These are phyloP conservation scores for Caryopteris hybrid DNA, from an alignment of 305 asterid genomes.

Conservation along the genomic window DNA sequence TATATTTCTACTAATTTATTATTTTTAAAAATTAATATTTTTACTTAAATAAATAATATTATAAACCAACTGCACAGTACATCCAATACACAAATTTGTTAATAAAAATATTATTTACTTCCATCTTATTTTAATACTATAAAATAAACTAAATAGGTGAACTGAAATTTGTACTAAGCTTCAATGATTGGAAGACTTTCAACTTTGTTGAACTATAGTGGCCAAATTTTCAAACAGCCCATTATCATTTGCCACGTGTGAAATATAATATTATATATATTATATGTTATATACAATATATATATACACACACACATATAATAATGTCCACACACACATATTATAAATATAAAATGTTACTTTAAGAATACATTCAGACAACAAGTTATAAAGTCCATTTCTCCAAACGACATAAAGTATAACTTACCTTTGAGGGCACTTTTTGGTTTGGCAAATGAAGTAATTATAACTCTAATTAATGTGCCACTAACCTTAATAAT, in stretches of 20 bases:
- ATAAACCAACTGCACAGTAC: too few species aligned
- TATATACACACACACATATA: background rate
- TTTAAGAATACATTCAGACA: background rate
- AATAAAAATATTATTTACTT: too few species aligned
- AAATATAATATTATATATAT: too few species aligned
- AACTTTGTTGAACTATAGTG: background rate
- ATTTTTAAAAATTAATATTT: too few species aligned
- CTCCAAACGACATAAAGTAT: background rate
- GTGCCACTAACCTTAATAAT: background rate
- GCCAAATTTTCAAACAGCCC: conserved; percentile 1
- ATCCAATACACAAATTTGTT: too few species aligned
- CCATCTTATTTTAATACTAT: background rate
- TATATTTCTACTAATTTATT: too few species aligned
- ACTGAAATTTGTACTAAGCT: background rate
- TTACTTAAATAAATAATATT: too few species aligned
- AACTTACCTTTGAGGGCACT: conserved; percentile 23
- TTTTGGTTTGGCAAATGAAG: conserved; percentile 9
- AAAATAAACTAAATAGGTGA: background rate
- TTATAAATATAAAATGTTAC: background rate
- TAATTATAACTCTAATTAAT: conserved; percentile 8
- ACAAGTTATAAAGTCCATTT: conserved; percentile 1
- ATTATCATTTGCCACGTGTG: conserved; percentile 1
- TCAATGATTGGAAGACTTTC: background rate
- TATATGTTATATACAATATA: too few species aligned
- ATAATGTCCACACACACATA: too few species aligned